phyloP scores from a whole-genome alignment of 495 filamentous ascomycete species.

The Neurospora tetrasperma region DNA sequence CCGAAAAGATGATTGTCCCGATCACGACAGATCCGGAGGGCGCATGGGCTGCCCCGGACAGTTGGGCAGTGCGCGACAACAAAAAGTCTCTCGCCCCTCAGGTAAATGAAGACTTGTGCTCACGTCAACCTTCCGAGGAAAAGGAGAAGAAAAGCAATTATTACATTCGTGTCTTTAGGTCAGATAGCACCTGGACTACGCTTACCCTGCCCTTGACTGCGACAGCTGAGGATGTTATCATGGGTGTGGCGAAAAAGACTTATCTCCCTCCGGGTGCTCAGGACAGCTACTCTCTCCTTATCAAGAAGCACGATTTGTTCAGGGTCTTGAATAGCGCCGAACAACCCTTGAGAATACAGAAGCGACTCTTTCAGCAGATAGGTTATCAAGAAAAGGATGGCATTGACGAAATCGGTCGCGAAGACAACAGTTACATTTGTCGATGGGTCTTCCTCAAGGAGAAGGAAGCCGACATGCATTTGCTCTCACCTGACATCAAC shows the following conservation, averaged over 20 bases:
- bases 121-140: slow-evolving; percentile 23
- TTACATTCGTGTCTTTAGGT: slow-evolving; percentile 91
- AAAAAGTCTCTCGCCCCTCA: slow-evolving; percentile 36
- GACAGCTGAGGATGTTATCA: slow-evolving; percentile 73
- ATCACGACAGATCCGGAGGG: slow-evolving; percentile 26
- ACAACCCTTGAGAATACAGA: slow-evolving; percentile 84
- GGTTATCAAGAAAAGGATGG: slow-evolving; percentile 82
- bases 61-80: slow-evolving; percentile 73
- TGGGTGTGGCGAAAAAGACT: slow-evolving; percentile 79
- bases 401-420: slow-evolving; percentile 90
- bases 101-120: slow-evolving; percentile 44
- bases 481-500: slow-evolving; percentile 55
- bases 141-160: slow-evolving; percentile 62
- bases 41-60: slow-evolving; percentile 83
- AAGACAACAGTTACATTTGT: slow-evolving; percentile 94
- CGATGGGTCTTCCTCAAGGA: slow-evolving; percentile 90
- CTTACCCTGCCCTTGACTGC: slow-evolving; percentile 71
- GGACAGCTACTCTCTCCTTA: slow-evolving; percentile 88
- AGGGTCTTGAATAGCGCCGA: slow-evolving; percentile 69
- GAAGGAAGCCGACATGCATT: slow-evolving; percentile 67
- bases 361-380: slow-evolving; percentile 80
- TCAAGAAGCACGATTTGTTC: slow-evolving; percentile 86
- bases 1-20: slow-evolving; percentile 28
- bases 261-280: slow-evolving; percentile 71
- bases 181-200: slow-evolving; percentile 88